These are phyloP conservation scores for Nannochloropsis gaditana DNA, from an alignment of 108 stramenopile genomes.

Conservation along the genomic window DNA sequence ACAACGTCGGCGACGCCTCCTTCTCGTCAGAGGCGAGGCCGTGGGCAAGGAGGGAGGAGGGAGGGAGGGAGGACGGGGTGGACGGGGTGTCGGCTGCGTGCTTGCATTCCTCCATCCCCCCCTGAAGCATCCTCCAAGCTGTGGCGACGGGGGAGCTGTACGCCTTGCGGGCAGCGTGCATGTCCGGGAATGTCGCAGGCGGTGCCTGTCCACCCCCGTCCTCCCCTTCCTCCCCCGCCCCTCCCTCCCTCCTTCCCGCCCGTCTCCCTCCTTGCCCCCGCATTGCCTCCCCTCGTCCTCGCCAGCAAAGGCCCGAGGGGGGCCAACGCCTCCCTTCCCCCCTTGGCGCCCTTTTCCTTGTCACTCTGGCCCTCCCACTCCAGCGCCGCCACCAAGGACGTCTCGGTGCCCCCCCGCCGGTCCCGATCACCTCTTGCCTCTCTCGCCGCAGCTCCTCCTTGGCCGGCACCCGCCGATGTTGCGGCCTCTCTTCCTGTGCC, in stretches of 20 bases:
- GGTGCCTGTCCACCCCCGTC: not conserved
- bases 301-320: not conserved
- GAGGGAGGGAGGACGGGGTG: not conserved
- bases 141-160: too few relatives aligned
- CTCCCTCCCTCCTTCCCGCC: not conserved
- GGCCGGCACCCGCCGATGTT: not conserved
- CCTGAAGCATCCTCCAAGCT: not conserved
- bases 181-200: too few relatives aligned
- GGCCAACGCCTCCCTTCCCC: not conserved
- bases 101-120: not conserved
- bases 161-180: too few relatives aligned
- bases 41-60: not conserved
- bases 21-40: too few relatives aligned
- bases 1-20: too few relatives aligned
- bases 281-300: not conserved
- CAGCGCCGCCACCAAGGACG: too few relatives aligned
- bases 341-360: too few relatives aligned
- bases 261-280: not conserved
- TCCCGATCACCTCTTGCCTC: not conserved
- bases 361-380: too few relatives aligned
- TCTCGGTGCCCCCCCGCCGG: too few relatives aligned
- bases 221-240: not conserved
- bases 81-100: not conserved
- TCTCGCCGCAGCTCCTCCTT: not conserved
- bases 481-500: not conserved